Evolutionary conservation across 768 basidiomycete genomes (phyloP), one percentile per base, ranked within the genome.

Genomic region (Terana coerulea): DNA sequence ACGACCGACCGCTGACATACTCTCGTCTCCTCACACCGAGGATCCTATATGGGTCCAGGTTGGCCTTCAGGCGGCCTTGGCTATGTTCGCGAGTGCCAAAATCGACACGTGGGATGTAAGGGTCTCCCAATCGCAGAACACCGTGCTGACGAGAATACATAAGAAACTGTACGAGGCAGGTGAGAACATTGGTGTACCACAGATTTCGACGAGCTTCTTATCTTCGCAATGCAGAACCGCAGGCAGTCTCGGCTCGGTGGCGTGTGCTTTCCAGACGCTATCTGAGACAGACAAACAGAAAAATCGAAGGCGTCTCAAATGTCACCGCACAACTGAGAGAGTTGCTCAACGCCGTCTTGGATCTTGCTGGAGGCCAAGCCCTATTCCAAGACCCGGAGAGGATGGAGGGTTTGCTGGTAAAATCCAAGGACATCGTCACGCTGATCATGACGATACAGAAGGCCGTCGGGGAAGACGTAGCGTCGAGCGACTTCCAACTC

Each of bases 201-300:
- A 7, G 15, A 3, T 25, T 3, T 5, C 8, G 22, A 26, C n/a
- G 17, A 37, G 21, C 31, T 5, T 17, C 7, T 12, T 33, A 22
- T 11, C 10, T 21, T 5, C 15, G 6, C 36, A 26, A 15, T 9
- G 8, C 29, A 50, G 49, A 50, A 22, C 19, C 36, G 2, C 49
- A 50, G 15, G 49, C 49, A 15, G 29, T 50, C 25, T 50, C 49
- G 2, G 37, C 49, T 9, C 25, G 49, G 6, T 50, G 49, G 49
- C 25, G 49, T 7, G 22, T 21, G 1, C 29, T 50, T 25, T 19
- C 49, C 22, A 41, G 30, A 17, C 49, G 19, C 4, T 41, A 50
- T 50, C 8, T 42, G 5, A 5, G n/a, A 17, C 37, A 3, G 1
- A 29, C 11, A 1, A 21, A 24, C n/a, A 10, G n/a, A 3, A 21